A percentile compares a stretch with the other conserved stretches of the same genome.
phyloP scores from a whole-genome alignment of 2,329 filamentous ascomycete genomes.

The Pyrenophora seminiperda region DNA sequence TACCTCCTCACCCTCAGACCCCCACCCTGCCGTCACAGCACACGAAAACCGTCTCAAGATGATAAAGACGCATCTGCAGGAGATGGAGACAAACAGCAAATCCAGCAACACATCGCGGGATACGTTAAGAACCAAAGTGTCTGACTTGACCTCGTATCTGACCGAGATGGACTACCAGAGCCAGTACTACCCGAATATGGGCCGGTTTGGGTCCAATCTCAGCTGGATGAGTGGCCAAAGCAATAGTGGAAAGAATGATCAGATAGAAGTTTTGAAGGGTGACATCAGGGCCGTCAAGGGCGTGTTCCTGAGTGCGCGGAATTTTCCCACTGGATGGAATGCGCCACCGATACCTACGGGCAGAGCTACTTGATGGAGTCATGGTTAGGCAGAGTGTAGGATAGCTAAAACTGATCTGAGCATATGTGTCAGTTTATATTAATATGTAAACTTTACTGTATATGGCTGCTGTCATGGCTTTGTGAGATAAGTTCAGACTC shows the following conservation, averaged over 20 bases:
- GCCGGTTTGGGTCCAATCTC: slow-evolving; percentile 31
- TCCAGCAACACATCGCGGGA: slow-evolving; percentile 59
- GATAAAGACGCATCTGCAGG: slow-evolving; percentile 58
- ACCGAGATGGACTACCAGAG: slow-evolving; percentile 51
- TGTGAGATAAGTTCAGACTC: neutral
- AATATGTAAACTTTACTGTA: neutral
- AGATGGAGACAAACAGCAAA: slow-evolving; percentile 56
- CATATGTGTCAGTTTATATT: neutral
- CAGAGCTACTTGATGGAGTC: slow-evolving; percentile 18
- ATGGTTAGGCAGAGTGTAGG: neutral
- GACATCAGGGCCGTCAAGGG: slow-evolving; percentile 82
- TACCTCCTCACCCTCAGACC: slow-evolving; percentile 23
- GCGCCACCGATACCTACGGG: slow-evolving; percentile 27
- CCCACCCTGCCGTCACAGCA: slow-evolving; percentile 37
- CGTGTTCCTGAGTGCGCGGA: slow-evolving; percentile 73
- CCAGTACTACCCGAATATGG: slow-evolving; percentile 50
- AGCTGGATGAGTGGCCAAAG: slow-evolving; percentile 51
- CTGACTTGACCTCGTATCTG: slow-evolving; percentile 67
- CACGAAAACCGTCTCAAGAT: slow-evolving; percentile 56
- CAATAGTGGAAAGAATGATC: slow-evolving; percentile 63
- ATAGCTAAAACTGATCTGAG: neutral
- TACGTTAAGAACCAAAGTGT: slow-evolving; percentile 55
- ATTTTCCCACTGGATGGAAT: slow-evolving; percentile 59
- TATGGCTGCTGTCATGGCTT: neutral
- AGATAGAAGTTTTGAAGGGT: slow-evolving; percentile 72